phyloP scores from a whole-genome alignment of 352 stramenopile genomes.

The Phytophthora aleatoria region DNA sequence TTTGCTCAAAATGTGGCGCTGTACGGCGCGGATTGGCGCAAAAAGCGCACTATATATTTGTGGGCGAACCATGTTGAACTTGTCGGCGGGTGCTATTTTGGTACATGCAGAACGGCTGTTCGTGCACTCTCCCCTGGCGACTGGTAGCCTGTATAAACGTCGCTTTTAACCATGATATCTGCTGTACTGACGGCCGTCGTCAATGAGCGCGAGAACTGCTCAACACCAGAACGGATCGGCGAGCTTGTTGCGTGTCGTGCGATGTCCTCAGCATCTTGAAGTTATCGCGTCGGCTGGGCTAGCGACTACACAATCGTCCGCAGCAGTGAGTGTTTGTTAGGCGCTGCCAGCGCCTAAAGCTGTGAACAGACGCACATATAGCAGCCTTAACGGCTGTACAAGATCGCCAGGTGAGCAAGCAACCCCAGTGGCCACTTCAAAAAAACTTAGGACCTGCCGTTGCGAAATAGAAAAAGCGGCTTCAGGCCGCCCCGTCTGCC shows the following conservation, averaged over 20 bases:
- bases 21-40: conserved; percentile 20
- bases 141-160: neutral
- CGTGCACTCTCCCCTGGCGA: neutral
- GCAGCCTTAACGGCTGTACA: conserved; percentile 22
- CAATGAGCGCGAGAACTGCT: neutral
- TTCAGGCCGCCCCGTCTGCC: conserved; percentile 6
- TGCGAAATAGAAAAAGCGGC: conserved; percentile 28
- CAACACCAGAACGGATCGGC: conserved; percentile 17
- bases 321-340: neutral
- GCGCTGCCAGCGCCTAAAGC: neutral
- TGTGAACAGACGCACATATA: conserved; percentile 11
- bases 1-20: conserved; percentile 14
- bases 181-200: neutral
- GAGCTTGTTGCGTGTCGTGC: conserved; percentile 19
- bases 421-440: conserved; percentile 14
- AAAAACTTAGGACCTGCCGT: conserved; percentile 23
- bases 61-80: conserved; percentile 20
- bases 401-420: conserved; percentile 35
- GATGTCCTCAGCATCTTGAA: conserved; percentile 22
- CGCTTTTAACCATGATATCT: conserved; percentile 2
- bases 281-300: conserved; percentile 11
- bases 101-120: conserved; percentile 6
- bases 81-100: conserved; percentile 19
- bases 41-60: conserved; percentile 3
- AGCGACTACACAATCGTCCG: neutral